Evolutionary conservation across 179 eudicot genomes (phyloP), one percentile per base, ranked within the genome.

Genomic region (Spinacia oleracea): DNA sequence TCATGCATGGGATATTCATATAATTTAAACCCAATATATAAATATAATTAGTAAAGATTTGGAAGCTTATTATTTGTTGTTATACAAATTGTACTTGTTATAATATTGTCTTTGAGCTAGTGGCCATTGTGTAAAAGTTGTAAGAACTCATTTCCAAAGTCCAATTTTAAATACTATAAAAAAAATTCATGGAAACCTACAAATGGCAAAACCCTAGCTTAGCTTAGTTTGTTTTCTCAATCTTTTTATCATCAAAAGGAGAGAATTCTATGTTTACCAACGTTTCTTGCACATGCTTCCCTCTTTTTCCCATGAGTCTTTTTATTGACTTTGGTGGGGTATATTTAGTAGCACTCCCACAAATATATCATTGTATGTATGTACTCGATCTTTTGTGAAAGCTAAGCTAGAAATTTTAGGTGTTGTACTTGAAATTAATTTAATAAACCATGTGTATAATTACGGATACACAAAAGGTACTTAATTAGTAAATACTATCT

Each of bases 201-300:
- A 86, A 84, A 84, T 74, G 84, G 82, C 83, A 86, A 83, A 83
- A 77, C 82, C 83, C 85, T 83, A 80, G 67, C 79, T 72, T 64
- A 72, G 42, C 72, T 75, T 75, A 65, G 34, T 29, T 16, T 38
- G 46, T 7, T 40, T 27, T 75, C 63, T 72, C 66, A 55, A 62
- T 76, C 66, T 77, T 79, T 80, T 80, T 85, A 82, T 45, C 86
- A 88, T 91, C 38, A 87, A 91, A 91, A 91, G 92, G 55, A 82
- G 92, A 78, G 87, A 84, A 60, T 62, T 77, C 74, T 60, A 75
- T 78, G 82, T 78, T 82, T 79, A 82, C 83, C 86, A 86, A 83
- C 79, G 85, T 83, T 85, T 81, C 53, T 69, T 83, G 87, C 92
- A 87, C 89, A 88, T 89, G 90, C 90, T 63, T 27, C 81, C 89